Percentiles rank a stretch among this genome's conserved stretches.
phyloP scores from a whole-genome alignment of 768 basidiomycete species.

The Suillus brevipes region DNA sequence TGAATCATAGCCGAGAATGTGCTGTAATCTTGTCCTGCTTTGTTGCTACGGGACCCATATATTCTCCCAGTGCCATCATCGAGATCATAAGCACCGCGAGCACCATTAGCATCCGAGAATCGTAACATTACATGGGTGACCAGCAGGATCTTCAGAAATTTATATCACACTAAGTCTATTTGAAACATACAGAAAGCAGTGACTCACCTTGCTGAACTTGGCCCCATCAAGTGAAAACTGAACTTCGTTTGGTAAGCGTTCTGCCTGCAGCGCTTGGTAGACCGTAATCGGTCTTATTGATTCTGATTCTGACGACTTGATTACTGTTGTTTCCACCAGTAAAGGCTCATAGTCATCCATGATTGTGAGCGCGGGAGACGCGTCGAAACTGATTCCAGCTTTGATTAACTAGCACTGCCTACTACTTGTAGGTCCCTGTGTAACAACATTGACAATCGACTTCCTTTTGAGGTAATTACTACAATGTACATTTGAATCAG shows the following conservation, averaged over 20 bases:
- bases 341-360: slow-evolving; percentile 14
- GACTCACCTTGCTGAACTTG: no score
- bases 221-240: no score
- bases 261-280: slow-evolving; percentile 34
- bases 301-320: slow-evolving; percentile 9
- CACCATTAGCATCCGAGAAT: slow-evolving; percentile 12
- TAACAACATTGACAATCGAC: not conserved
- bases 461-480: slow-evolving; percentile 11
- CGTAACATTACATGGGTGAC: slow-evolving; percentile 44
- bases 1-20: slow-evolving; percentile 15
- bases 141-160: slow-evolving; percentile 41
- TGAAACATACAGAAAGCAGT: not conserved
- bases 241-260: no score
- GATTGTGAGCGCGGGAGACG: not conserved
- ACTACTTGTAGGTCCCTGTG: not conserved
- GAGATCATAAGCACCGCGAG: slow-evolving; percentile 20
- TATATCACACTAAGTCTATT: not conserved
- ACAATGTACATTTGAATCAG: not conserved
- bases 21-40: slow-evolving; percentile 13
- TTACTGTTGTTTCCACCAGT: slow-evolving; percentile 9
- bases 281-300: slow-evolving; percentile 53
- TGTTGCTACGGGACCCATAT: not conserved
- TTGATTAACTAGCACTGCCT: not conserved
- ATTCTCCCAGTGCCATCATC: slow-evolving; percentile 42
- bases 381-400: not conserved